Percentiles rank a stretch among this genome's conserved stretches.
These are phyloP conservation scores for Penicillium digitatum DNA, from an alignment of 2,329 filamentous ascomycete genomes.

Conservation along the genomic window DNA sequence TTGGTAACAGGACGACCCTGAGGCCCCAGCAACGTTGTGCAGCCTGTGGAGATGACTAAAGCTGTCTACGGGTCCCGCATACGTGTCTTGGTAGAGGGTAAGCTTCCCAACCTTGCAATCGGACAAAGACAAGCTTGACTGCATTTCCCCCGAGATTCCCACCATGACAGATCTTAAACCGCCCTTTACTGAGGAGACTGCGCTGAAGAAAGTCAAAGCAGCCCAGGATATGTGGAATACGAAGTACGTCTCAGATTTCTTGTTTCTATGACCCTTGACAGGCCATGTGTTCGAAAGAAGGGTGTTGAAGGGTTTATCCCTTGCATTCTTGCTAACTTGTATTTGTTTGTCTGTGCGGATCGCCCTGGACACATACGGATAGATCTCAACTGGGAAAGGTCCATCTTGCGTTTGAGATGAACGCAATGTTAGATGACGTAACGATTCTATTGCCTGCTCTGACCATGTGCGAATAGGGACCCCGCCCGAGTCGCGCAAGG, in stretches of 20 bases:
- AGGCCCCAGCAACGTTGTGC: too few relatives aligned
- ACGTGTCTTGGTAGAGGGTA: background rate
- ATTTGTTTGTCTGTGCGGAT: constrained; percentile 18
- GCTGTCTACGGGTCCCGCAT: background rate
- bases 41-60: background rate
- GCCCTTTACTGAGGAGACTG: constrained; percentile 71
- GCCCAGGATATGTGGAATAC: constrained; percentile 83
- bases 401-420: background rate
- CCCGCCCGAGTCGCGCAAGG: constrained; percentile 63
- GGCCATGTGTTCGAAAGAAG: constrained; percentile 18
- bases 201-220: constrained; percentile 72
- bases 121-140: background rate
- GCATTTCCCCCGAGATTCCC: background rate
- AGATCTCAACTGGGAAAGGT: background rate
- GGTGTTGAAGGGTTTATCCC: constrained; percentile 9
- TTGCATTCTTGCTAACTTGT: constrained; percentile 17
- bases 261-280: background rate
- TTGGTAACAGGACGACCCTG: too few relatives aligned
- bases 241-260: constrained; percentile 46
- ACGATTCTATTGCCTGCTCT: constrained; percentile 1
- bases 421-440: constrained; percentile 12
- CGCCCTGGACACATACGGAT: constrained; percentile 4
- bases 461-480: constrained; percentile 47
- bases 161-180: constrained; percentile 50
- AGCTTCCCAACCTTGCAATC: background rate